Evolutionary conservation across 2,329 filamentous ascomycete species (phyloP).

Genomic region (Fusarium siculi): DNA sequence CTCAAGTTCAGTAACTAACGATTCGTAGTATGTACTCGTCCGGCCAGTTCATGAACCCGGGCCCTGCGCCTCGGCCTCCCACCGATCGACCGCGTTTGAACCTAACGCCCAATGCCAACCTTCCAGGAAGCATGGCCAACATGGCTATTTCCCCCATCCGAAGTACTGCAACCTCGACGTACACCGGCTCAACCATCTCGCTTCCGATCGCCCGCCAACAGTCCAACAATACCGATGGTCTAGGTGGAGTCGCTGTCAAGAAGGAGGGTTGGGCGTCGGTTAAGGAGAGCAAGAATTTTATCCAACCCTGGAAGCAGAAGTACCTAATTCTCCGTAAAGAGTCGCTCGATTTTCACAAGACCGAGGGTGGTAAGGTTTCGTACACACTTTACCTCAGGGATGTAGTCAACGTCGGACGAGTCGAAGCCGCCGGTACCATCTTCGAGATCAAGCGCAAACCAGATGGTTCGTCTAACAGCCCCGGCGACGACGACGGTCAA

Average conservation of each 20-base stretch:
- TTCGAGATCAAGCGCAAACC: conserved; percentile 89
- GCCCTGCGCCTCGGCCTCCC: conserved; percentile 91
- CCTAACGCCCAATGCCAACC: conserved; percentile 79
- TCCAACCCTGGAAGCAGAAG: conserved; percentile 89
- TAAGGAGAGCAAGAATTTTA: conserved; percentile 90
- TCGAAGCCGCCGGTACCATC: conserved; percentile 89
- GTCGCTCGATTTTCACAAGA: conserved; percentile 94
- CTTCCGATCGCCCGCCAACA: conserved; percentile 74
- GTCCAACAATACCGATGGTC: conserved; percentile 69
- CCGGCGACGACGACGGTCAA: conserved; percentile 81
- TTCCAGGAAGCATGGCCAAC: conserved; percentile 81
- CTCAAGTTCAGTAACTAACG: conserved; percentile 30
- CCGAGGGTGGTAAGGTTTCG: conserved; percentile 86
- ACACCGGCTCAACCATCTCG: conserved; percentile 66
- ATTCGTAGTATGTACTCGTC: conserved; percentile 64
- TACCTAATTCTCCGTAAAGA: conserved; percentile 93
- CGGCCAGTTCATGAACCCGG: conserved; percentile 93
- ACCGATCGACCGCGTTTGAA: conserved; percentile 84
- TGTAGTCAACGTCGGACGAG: conserved; percentile 88
- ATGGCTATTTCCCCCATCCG: conserved; percentile 79
- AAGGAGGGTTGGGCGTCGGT: conserved; percentile 86
- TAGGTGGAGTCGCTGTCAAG: conserved; percentile 77
- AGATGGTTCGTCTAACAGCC: conserved; percentile 74
- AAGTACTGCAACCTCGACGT: conserved; percentile 68
- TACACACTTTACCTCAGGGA: conserved; percentile 87